A percentile compares a stretch with the other conserved stretches of the same genome.
Evolutionary conservation across 163 green algal genomes (phyloP).

Genomic region (Chlamydomonas reinhardtii): DNA sequence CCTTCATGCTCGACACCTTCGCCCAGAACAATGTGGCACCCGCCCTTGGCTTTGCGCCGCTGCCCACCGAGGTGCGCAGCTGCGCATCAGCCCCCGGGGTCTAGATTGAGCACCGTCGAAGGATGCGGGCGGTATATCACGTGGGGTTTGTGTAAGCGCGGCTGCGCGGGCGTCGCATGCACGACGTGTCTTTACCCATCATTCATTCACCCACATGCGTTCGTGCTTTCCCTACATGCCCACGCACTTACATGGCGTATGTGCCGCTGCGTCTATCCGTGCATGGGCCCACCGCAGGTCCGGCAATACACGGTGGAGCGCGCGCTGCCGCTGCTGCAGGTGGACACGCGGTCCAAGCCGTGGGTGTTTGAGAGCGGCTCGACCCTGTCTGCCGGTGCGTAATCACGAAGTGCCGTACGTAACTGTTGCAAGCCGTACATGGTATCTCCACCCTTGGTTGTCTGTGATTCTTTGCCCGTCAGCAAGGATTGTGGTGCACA

Average conservation of each 20-base stretch:
- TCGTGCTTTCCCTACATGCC: too few relatives aligned
- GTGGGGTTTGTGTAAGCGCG: too few relatives aligned
- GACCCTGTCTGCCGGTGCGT: not conserved
- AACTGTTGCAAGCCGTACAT: not conserved
- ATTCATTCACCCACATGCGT: not conserved
- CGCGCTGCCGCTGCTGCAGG: constrained; percentile 48
- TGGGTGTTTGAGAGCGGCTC: constrained; percentile 33
- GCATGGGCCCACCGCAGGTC: not conserved
- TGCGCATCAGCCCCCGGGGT: too few relatives aligned
- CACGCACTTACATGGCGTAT: not conserved
- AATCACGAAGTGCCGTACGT: too few relatives aligned
- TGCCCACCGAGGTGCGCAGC: constrained; percentile 17
- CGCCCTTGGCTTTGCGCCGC: constrained; percentile 13
- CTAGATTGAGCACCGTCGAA: too few relatives aligned
- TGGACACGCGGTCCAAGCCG: constrained; percentile 16
- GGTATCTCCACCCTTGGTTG: too few relatives aligned
- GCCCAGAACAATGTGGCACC: not conserved
- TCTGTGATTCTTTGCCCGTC: too few relatives aligned
- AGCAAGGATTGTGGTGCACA: too few relatives aligned
- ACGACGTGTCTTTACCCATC: not conserved
- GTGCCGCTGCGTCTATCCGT: too few relatives aligned
- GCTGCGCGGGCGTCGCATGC: too few relatives aligned
- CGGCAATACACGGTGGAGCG: constrained; percentile 26
- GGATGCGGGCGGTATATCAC: too few relatives aligned
- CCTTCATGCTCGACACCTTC: constrained; percentile 25